A percentile compares a stretch with the other conserved stretches of the same genome.
These are phyloP conservation scores for Penicillium fuscoglaucum DNA, from an alignment of 2,329 filamentous ascomycete species.

Conservation along the genomic window DNA sequence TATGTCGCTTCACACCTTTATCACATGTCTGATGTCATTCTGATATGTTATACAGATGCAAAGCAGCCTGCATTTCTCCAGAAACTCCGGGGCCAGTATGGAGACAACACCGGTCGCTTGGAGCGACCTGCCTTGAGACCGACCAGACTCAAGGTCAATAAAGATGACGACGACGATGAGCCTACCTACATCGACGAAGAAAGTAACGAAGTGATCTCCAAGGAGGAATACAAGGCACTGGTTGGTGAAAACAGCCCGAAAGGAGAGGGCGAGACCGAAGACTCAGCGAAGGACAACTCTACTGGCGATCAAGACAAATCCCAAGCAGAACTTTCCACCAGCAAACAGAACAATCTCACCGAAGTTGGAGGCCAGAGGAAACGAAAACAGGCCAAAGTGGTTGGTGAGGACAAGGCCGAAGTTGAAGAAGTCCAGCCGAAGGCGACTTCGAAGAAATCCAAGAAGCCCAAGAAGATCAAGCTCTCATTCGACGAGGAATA, in stretches of 20 bases:
- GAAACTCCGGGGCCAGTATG: conserved; percentile 42
- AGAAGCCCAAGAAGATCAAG: conserved; percentile 50
- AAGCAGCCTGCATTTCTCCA: conserved; percentile 47
- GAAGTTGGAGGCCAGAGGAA: conserved; percentile 45
- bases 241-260: conserved; percentile 29
- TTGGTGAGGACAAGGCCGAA: conserved; percentile 38
- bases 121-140: conserved; percentile 40
- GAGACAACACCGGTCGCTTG: conserved; percentile 37
- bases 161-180: conserved; percentile 43
- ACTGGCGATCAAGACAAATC: conserved; percentile 16
- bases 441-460: conserved; percentile 35
- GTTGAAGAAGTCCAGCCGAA: conserved; percentile 25
- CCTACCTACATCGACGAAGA: conserved; percentile 48
- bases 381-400: conserved; percentile 44
- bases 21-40: not conserved
- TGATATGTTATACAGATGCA: conserved; percentile 32
- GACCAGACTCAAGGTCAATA: conserved; percentile 35
- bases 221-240: conserved; percentile 44
- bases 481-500: conserved; percentile 47
- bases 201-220: conserved; percentile 46
- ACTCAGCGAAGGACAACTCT: conserved; percentile 15
- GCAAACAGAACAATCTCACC: conserved; percentile 39
- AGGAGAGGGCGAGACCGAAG: conserved; percentile 12
- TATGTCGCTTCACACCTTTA: conserved; percentile 20
- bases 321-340: conserved; percentile 13